phyloP scores from a whole-genome alignment of 495 filamentous ascomycete genomes.

The Daldinia decipiens region DNA sequence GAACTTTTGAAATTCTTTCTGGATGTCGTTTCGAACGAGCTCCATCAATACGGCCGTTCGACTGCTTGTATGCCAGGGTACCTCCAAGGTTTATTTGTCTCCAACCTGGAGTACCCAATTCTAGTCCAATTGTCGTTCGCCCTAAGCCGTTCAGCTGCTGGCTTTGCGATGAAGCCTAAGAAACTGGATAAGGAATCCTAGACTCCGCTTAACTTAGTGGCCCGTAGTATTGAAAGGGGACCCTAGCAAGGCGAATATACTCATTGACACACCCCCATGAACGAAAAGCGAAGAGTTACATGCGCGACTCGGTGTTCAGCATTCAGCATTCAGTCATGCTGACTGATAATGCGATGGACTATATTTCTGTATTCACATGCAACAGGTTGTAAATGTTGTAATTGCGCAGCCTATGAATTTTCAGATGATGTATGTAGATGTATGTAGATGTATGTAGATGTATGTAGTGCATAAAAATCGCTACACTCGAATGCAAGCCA shows the following conservation, averaged over 20 bases:
- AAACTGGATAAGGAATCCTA: constrained; percentile 23
- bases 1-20: background rate
- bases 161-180: constrained; percentile 23
- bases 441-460: too few relatives aligned
- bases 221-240: constrained; percentile 29
- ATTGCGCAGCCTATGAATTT: constrained; percentile 25
- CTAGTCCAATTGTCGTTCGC: constrained; percentile 10
- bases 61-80: constrained; percentile 6
- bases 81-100: constrained; percentile 16
- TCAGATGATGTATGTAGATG: constrained; percentile 33
- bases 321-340: constrained; percentile 9
- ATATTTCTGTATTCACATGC: constrained; percentile 1
- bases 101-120: constrained; percentile 20
- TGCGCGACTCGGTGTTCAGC: constrained; percentile 18
- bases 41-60: constrained; percentile 37
- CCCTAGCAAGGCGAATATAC: constrained; percentile 20
- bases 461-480: constrained; percentile 29
- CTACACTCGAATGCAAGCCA: constrained; percentile 18
- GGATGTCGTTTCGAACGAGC: background rate
- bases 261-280: constrained; percentile 31
- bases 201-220: constrained; percentile 34
- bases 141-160: constrained; percentile 26
- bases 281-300: constrained; percentile 29
- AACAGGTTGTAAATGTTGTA: background rate
- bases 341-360: constrained; percentile 5